Conservation (phyloP, 306 rosid genomes). For the Prosopis cineraria region DNA sequence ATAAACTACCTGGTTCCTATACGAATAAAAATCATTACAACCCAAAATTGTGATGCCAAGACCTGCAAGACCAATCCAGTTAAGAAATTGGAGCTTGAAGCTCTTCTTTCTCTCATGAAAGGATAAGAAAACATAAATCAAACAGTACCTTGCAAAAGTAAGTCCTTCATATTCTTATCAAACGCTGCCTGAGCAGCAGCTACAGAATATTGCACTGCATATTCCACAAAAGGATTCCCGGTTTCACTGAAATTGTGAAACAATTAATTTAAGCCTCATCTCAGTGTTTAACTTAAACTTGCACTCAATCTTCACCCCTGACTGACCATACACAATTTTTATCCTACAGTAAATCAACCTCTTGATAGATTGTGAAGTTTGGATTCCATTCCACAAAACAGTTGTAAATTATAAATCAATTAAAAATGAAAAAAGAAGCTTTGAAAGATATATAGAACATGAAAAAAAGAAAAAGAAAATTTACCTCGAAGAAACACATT, state of each 20-base stretch:
- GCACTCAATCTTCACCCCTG: slow-evolving; percentile 7
- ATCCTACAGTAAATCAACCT: too few species aligned
- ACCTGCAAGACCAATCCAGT: slow-evolving; percentile 59
- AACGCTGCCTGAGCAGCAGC: slow-evolving; percentile 79
- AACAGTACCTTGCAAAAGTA: slow-evolving; percentile 67
- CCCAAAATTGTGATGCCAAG: slow-evolving; percentile 93
- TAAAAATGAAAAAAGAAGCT: background rate
- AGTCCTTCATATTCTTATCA: slow-evolving; percentile 60
- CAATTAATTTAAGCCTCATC: slow-evolving; percentile 28
- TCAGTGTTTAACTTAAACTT: slow-evolving; percentile 3
- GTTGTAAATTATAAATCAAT: too few species aligned
- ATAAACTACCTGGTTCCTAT: slow-evolving; percentile 73
- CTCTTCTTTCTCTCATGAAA: slow-evolving; percentile 5
- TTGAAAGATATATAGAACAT: background rate
- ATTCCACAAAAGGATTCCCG: slow-evolving; percentile 91
- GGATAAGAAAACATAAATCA: slow-evolving; percentile 14
- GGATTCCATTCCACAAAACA: too few species aligned
- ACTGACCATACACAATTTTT: too few species aligned
- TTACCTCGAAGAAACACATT: slow-evolving; percentile 65
- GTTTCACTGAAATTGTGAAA: slow-evolving; percentile 62
- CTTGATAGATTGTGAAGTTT: too few species aligned
- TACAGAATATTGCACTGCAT: slow-evolving; percentile 83
- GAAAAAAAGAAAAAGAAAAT: background rate
- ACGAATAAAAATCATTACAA: slow-evolving; percentile 88
- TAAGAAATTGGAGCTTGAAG: slow-evolving; percentile 31